Evolutionary conservation across 441 rosid genomes (phyloP).

Genomic region (Erodium moschatum): DNA sequence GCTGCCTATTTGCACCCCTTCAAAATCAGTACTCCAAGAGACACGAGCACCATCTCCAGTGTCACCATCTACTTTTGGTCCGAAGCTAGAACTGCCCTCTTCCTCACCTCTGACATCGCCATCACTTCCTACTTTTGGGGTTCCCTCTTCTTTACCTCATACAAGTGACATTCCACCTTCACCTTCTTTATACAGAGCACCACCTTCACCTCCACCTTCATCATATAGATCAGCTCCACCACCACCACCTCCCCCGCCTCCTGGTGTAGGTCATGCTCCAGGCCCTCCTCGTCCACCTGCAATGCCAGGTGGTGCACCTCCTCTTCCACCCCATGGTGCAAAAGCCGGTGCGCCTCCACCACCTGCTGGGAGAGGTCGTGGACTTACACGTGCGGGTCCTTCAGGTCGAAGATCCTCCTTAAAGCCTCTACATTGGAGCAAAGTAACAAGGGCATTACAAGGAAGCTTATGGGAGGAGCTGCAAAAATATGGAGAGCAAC

Average conservation of each 20-base stretch:
- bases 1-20: too few relatives aligned
- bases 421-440: slow-evolving; percentile 97
- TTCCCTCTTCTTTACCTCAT: too few relatives aligned
- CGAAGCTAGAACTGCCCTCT: too few relatives aligned
- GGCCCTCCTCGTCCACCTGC: slow-evolving; percentile 65
- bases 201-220: slow-evolving; percentile 14
- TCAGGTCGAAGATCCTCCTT: slow-evolving; percentile 63
- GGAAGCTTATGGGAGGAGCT: slow-evolving; percentile 99
- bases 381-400: slow-evolving; percentile 37
- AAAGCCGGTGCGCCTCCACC: slow-evolving; percentile 30
- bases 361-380: slow-evolving; percentile 67
- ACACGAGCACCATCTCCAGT: too few relatives aligned
- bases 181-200: slow-evolving; percentile 15
- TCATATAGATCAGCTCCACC: slow-evolving; percentile 19
- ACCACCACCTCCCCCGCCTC: slow-evolving; percentile 51
- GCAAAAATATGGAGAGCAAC: slow-evolving; percentile 79
- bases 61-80: too few relatives aligned
- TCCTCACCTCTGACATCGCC: too few relatives aligned
- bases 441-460: slow-evolving; percentile 87
- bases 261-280: slow-evolving; percentile 36
- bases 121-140: too few relatives aligned
- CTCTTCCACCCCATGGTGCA: slow-evolving; percentile 46
- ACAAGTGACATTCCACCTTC: too few relatives aligned
- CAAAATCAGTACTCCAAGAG: too few relatives aligned
- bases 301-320: slow-evolving; percentile 50